Evolutionary conservation across 257 asterid genomes (phyloP).

Genomic region (Galeopsis tetrahit): DNA sequence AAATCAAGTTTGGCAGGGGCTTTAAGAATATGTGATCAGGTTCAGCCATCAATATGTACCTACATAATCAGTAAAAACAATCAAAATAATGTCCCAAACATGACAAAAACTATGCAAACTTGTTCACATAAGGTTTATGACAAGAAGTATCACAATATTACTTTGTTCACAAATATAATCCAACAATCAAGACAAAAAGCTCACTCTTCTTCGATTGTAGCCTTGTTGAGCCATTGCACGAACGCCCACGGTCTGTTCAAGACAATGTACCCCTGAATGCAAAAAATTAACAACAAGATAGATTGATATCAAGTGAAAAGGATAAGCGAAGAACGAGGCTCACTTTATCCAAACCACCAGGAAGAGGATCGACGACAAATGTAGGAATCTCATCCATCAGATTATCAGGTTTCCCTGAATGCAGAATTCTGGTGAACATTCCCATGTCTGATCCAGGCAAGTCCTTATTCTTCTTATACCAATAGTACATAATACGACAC

Average conservation of each 20-base stretch:
- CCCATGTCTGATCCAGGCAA: constrained; percentile 69
- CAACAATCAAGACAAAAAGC: constrained; percentile 18
- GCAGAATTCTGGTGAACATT: constrained; percentile 58
- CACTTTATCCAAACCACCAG: constrained; percentile 59
- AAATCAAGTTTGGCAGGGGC: constrained; percentile 55
- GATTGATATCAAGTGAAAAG: neutral
- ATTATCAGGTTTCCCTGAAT: constrained; percentile 59
- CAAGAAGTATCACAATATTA: no score
- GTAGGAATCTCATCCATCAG: constrained; percentile 75
- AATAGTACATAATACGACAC: constrained; percentile 65
- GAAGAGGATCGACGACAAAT: constrained; percentile 66
- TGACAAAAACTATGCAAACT: no score
- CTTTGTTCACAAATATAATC: no score
- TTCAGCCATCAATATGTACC: constrained; percentile 68
- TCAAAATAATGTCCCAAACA: neutral
- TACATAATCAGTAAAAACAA: constrained; percentile 27
- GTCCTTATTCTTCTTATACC: constrained; percentile 54
- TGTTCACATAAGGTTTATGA: no score
- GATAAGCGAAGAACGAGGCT: neutral
- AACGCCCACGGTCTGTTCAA: constrained; percentile 81
- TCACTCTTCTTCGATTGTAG: constrained; percentile 70
- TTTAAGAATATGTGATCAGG: constrained; percentile 65
- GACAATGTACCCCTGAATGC: constrained; percentile 63
- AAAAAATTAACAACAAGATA: neutral
- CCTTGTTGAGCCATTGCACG: constrained; percentile 65